These are phyloP conservation scores for Trichoderma sp. DNA, from an alignment of 2,329 filamentous ascomycete genomes.

Conservation along the genomic window DNA sequence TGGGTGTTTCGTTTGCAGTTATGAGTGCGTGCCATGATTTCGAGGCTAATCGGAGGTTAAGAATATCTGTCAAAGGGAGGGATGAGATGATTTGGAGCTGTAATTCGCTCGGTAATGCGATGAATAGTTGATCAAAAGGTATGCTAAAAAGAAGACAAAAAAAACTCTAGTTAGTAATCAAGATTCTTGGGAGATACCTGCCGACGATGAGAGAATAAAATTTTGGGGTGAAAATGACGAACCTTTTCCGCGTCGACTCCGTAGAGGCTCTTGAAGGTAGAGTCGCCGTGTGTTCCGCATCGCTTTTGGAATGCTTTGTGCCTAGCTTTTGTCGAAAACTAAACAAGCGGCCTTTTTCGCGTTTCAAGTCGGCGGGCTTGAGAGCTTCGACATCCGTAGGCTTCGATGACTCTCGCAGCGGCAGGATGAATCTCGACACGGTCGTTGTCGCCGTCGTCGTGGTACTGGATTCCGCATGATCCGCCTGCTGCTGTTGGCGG, in stretches of 20 bases:
- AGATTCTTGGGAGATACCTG: neutral
- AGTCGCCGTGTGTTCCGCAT: conserved; percentile 21
- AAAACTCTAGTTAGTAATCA: conserved; percentile 23
- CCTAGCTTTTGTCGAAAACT: conserved; percentile 39
- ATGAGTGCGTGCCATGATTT: conserved; percentile 59
- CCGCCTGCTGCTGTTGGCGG: conserved; percentile 40
- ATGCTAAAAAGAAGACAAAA: conserved; percentile 30
- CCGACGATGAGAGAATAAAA: neutral
- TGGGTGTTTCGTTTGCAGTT: conserved; percentile 57
- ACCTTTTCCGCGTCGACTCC: conserved; percentile 36
- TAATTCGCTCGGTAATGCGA: conserved; percentile 57
- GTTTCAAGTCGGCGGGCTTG: conserved; percentile 36
- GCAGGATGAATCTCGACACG: conserved; percentile 48
- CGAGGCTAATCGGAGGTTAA: conserved; percentile 57
- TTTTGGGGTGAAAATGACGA: neutral
- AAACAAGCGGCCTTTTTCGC: conserved; percentile 44
- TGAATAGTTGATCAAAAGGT: conserved; percentile 56
- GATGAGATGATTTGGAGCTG: conserved; percentile 61
- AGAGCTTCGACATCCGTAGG: conserved; percentile 31
- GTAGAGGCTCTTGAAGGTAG: conserved; percentile 25
- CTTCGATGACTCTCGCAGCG: conserved; percentile 42
- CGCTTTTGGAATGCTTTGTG: conserved; percentile 34
- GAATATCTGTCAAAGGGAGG: conserved; percentile 57
- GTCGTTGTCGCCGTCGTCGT: conserved; percentile 20
- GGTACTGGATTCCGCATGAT: conserved; percentile 29